Base-by-base conservation (phyloP, 257 asterid species). In the Primulina tabacum region DNA sequence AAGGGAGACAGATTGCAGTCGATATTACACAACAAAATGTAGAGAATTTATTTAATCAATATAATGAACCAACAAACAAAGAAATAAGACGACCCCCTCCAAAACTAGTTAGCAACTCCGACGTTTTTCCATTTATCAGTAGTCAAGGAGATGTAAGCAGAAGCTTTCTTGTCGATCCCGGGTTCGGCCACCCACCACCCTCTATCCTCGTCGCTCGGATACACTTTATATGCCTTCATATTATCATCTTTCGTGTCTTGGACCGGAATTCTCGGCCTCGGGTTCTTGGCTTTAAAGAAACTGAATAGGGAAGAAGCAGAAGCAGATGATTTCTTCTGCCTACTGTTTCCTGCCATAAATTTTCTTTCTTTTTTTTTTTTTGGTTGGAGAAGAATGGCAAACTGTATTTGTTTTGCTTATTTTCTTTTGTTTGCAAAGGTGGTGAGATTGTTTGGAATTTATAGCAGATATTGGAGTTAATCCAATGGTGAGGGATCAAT, bases 181-280 rank as follows among this genome's bases (percentile, higher is more conserved):
- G 88, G 88, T 55, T 83, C 84, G 18, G 88, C 85, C 34, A 83
- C 86, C 81, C 84, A 81, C n/a, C 76, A 62, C 4, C 84, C 86
- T 69, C 82, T 74, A 29, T 83, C 88, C 74, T 83, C 84, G 52
- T 83, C 88, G 24, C 88, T 81, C 1, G 77, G 82, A 83, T 83
- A 83, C 6, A 76, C 76, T 74, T 78, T 83, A 60, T 76, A 78
- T 28, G 85, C 88, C 62, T 80, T 80, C 67, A 83, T 38, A 26
- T 17, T 63, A 28, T 83, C 88, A 29, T 78, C 7, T 37, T 18
- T 82, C 47, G 66, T 0, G 20, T 47, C 56, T 20, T 47, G 20
- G 56, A 14, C 73, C 6, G 28, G 24, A 4, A 70, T 62, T 63
- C 60, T 43, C n/a, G 47, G n/a, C 67, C 56, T 76, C 1, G 60